Conservation (phyloP, 352 stramenopile species). For the Pythium phragmiticola region DNA sequence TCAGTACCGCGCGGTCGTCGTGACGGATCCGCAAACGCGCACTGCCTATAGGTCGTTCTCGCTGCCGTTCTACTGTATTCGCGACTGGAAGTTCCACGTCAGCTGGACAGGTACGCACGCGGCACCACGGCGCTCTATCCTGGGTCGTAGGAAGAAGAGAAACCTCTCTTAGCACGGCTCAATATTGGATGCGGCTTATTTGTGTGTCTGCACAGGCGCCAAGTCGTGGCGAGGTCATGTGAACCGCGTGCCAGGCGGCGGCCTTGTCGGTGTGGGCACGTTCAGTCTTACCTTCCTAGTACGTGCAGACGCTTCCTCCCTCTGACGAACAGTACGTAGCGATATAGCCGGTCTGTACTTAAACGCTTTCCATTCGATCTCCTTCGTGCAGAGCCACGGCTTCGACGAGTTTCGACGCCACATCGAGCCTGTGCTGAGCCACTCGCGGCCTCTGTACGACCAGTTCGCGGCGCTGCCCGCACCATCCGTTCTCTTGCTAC, state of each 20-base stretch:
- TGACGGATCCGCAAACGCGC: constrained; percentile 37
- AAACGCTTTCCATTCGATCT: background rate
- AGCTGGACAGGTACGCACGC: constrained; percentile 52
- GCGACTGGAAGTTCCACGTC: constrained; percentile 65
- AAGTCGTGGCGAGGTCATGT: constrained; percentile 68
- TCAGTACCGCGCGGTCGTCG: constrained; percentile 75
- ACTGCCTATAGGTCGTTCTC: constrained; percentile 73
- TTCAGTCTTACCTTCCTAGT: constrained; percentile 69
- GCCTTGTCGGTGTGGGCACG: constrained; percentile 54
- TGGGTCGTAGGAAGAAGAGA: background rate
- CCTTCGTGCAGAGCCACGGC: constrained; percentile 45
- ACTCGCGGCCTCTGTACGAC: constrained; percentile 47
- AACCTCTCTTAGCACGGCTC: background rate
- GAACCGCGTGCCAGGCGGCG: constrained; percentile 67
- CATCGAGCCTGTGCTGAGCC: constrained; percentile 55
- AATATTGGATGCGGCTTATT: background rate
- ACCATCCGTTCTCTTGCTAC: constrained; percentile 72
- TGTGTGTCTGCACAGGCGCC: constrained; percentile 30
- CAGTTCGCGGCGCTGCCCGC: constrained; percentile 51
- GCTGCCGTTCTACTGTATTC: constrained; percentile 74
- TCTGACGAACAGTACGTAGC: too few relatives aligned
- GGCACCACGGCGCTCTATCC: constrained; percentile 2
- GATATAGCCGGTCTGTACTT: too few relatives aligned
- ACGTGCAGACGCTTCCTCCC: background rate
- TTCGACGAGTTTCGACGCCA: constrained; percentile 80